Evolutionary conservation across 2,329 filamentous ascomycete genomes (phyloP), one percentile per base, ranked within the genome.

Genomic region (Monosporascus sp.): DNA sequence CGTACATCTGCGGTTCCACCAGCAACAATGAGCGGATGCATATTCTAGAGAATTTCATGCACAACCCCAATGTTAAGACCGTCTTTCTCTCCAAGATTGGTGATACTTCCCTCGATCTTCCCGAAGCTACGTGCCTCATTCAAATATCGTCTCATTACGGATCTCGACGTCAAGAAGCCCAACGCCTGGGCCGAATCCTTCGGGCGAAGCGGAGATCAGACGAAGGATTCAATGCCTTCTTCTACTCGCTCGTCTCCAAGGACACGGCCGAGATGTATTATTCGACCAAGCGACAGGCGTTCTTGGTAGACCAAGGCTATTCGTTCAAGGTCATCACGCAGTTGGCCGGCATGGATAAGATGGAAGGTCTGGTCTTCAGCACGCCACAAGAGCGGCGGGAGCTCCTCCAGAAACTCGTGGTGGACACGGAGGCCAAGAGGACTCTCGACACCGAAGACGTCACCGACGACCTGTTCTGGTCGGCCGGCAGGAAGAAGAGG

Each of bases 241-340:
- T 99, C 76, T 99, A 99, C 74, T 96, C 91, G 0, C 81, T 99
- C 1, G 94, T 99, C 3, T 96, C 90, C 6, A 97, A 97, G 70
- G 94, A 99, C 68, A 99, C 94, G 0, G 87, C 92, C 57, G 94
- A 99, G 70, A 97, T 99, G 93, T 94, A 86, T 68, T 99, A 96
- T 70, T 97, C 93, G 0, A 92, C 91, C 4, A 97, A 97, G 72
- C 84, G 94, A 9, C 94, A 99, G 71, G 93, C 94, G 1, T 99
- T 99, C 75, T 78, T 99, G 1, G 92, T 99, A 22, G 94, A 99
- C 61, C 94, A 99, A 72, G 94, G 94, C 9, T 99, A 99, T 68
- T 93, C 94, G 0, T 99, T 99, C 80, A 97, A 97, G 69, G 93
- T 97, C 57, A 99, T 99, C 68, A 99, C 94, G 0, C 91, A 96